These are phyloP conservation scores for Globisporangium nagaii DNA, from an alignment of 352 stramenopile genomes.

Conservation along the genomic window DNA sequence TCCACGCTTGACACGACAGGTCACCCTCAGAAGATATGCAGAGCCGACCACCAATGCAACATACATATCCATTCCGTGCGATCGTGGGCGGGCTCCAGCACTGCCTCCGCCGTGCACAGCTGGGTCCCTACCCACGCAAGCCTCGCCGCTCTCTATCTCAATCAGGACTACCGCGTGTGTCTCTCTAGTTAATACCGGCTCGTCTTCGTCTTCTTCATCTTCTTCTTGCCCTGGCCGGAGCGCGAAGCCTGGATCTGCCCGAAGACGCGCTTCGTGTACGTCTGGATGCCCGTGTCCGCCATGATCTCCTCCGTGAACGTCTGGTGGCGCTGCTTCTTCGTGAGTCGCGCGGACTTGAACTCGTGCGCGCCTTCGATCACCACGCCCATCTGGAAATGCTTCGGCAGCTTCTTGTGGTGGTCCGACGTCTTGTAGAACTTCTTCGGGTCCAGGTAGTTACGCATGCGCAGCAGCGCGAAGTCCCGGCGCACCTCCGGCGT, in stretches of 20 bases:
- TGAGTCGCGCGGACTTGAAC: constrained; percentile 86
- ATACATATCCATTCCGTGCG: neutral
- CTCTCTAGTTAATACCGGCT: constrained; percentile 2
- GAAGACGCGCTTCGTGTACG: constrained; percentile 87
- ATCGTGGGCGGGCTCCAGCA: too few species aligned
- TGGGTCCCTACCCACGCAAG: too few species aligned
- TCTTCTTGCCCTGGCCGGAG: constrained; percentile 50
- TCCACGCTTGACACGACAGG: neutral
- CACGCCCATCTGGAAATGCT: constrained; percentile 89
- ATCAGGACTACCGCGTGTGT: neutral
- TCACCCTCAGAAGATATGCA: neutral
- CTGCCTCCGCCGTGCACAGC: too few species aligned
- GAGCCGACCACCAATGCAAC: too few species aligned
- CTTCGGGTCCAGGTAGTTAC: constrained; percentile 95
- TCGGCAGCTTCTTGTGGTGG: constrained; percentile 73
- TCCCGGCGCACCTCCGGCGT: constrained; percentile 85
- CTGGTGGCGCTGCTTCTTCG: constrained; percentile 88
- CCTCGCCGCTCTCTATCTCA: neutral
- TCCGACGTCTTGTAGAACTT: constrained; percentile 96
- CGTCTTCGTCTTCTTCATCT: constrained; percentile 26
- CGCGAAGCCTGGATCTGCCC: constrained; percentile 59
- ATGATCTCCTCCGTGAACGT: constrained; percentile 96
- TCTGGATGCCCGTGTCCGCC: constrained; percentile 74
- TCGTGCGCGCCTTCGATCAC: constrained; percentile 91
- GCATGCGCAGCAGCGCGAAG: constrained; percentile 91